These are phyloP conservation scores for Geoglossum cookeanum DNA, from an alignment of 2,329 filamentous ascomycete species.

Conservation along the genomic window DNA sequence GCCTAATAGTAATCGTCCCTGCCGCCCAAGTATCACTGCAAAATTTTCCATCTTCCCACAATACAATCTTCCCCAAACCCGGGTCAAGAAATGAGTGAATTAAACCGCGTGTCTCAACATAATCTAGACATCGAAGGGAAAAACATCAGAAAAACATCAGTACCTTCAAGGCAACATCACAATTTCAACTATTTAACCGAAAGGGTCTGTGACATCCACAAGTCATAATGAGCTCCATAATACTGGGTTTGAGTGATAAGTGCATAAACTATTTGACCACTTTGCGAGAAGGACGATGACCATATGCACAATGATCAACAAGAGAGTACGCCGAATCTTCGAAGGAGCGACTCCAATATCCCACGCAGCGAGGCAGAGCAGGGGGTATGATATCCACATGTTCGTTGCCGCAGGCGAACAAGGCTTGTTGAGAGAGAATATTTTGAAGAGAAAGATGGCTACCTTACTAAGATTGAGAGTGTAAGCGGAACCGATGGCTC, in stretches of 20 bases:
- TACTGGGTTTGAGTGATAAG: background rate
- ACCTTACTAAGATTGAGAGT: conserved; percentile 31
- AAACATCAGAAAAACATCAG: background rate
- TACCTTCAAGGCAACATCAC: background rate
- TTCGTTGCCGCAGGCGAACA: conserved; percentile 57
- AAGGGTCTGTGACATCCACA: background rate
- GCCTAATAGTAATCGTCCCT: background rate
- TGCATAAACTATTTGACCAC: conserved; percentile 12
- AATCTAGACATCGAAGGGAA: background rate
- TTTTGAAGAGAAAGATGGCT: conserved; percentile 47
- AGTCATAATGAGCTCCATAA: background rate
- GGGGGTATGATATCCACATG: conserved; percentile 42
- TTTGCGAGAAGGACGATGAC: conserved; percentile 23
- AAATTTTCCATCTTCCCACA: background rate
- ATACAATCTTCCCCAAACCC: background rate
- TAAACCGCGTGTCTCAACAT: background rate
- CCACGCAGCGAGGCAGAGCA: conserved; percentile 48
- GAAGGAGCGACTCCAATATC: conserved; percentile 26
- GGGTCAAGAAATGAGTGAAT: background rate
- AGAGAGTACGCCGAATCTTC: conserved; percentile 20
- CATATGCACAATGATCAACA: conserved; percentile 29
- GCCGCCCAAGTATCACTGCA: background rate
- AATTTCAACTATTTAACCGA: background rate
- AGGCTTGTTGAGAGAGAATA: conserved; percentile 41
- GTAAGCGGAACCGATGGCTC: conserved; percentile 6